phyloP scores from a whole-genome alignment of 2,329 filamentous ascomycete genomes.

The Fusarium scirpi region DNA sequence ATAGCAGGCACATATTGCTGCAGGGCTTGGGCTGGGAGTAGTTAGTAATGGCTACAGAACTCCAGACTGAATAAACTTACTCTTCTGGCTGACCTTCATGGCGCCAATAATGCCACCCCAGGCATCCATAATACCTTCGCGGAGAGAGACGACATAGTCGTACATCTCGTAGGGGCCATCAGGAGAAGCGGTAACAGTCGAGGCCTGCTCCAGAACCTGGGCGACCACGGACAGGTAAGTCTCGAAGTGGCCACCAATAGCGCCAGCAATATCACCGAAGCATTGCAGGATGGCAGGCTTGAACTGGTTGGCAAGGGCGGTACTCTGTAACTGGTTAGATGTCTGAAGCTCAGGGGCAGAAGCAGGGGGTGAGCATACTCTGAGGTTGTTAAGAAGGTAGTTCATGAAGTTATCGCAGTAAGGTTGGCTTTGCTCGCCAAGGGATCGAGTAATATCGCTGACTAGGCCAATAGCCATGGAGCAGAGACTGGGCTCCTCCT shows the following conservation, averaged over 20 bases:
- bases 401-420: conserved; percentile 99
- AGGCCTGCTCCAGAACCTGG: conserved; percentile 92
- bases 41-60: conserved; percentile 44
- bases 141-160: conserved; percentile 93
- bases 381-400: conserved; percentile 90
- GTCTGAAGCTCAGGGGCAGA: not conserved
- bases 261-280: conserved; percentile 96
- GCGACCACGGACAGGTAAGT: conserved; percentile 93
- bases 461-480: conserved; percentile 98
- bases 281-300: conserved; percentile 98
- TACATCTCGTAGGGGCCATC: conserved; percentile 95
- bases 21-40: conserved; percentile 71
- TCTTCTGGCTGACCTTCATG: conserved; percentile 85
- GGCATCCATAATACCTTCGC: conserved; percentile 98
- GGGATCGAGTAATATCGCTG: conserved; percentile 92
- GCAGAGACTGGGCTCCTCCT: conserved; percentile 93
- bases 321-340: conserved; percentile 67
- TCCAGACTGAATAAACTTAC: conserved; percentile 60
- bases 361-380: conserved; percentile 65
- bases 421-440: conserved; percentile 90
- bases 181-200: conserved; percentile 79
- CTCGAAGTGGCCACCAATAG: conserved; percentile 92
- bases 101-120: conserved; percentile 97
- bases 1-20: conserved; percentile 85
- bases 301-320: conserved; percentile 91